Percentiles rank a stretch among this genome's conserved stretches.
These are phyloP conservation scores for Ricinus communis DNA, from an alignment of 345 rosid genomes.

Conservation along the genomic window DNA sequence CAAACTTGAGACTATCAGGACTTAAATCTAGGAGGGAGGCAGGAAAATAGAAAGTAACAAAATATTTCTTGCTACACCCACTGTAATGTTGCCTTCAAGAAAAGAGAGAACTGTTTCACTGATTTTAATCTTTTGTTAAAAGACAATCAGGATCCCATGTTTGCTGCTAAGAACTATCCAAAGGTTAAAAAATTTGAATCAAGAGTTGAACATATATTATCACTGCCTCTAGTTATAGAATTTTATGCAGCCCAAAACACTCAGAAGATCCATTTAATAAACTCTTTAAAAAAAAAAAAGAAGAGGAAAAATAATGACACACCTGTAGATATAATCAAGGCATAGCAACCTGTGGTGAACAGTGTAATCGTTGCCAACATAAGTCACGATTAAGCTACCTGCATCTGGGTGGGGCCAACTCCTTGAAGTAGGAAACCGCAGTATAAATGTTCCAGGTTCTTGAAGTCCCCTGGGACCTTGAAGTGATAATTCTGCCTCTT, in stretches of 20 bases:
- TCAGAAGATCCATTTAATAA: background rate
- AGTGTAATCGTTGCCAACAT: conserved; percentile 63
- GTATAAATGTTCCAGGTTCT: conserved; percentile 90
- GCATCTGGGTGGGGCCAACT: conserved; percentile 99
- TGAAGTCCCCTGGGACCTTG: conserved; percentile 63
- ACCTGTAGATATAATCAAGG: conserved; percentile 63
- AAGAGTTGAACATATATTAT: background rate
- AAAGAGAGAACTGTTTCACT: too few species aligned
- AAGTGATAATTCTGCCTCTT: conserved; percentile 90
- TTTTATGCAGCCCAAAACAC: background rate
- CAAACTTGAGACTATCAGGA: too few species aligned
- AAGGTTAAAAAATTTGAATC: background rate
- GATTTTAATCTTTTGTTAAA: too few species aligned
- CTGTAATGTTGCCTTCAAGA: background rate
- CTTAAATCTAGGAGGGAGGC: too few species aligned
- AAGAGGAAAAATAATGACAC: background rate
- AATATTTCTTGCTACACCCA: too few species aligned
- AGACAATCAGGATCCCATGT: background rate
- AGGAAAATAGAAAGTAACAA: too few species aligned
- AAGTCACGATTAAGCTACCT: conserved; percentile 82
- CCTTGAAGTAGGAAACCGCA: conserved; percentile 92
- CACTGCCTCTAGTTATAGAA: background rate
- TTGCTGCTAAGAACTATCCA: background rate
- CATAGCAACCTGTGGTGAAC: conserved; percentile 66
- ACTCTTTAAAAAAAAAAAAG: background rate